Evolutionary conservation across 768 basidiomycete genomes (phyloP), one percentile per base, ranked within the genome.

Genomic region (Coprinopsis strossmayeri): DNA sequence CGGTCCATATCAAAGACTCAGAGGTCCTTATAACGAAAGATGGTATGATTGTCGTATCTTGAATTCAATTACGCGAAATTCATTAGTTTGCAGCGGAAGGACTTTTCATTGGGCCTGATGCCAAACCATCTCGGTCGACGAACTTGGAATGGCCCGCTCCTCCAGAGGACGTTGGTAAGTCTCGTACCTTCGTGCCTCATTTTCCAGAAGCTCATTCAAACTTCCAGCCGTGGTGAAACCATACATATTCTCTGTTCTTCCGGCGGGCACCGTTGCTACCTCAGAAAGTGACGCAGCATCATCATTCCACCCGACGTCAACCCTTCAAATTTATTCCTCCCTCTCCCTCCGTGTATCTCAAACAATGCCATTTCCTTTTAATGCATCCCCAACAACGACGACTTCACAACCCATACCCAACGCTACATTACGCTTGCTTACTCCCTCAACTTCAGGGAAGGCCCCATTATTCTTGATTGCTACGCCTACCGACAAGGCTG

Each of bases 1-100:
- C 81, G 9, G 67, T 80, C 1, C 71, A 70, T 12, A 64, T 85
- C 23, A 69, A 67, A 27, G 79, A 83, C 5, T 71, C 69, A 0
- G 87, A 93, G 56, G 76, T 78, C 5, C 64, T 93, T 2, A 76
- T 92, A 28, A 75, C 79, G 1, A 89, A 84, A 65, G 91, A 94
- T 48, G 80, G 91, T 94, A 54, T 61, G 84, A 34, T 41, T 5
- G 34, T 30, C 10, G 24, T 28, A n/a, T n/a, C n/a, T n/a, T n/a
- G n/a, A n/a, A n/a, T n/a, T n/a, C n/a, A n/a, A n/a, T n/a, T n/a
- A n/a, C n/a, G n/a, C n/a, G n/a, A n/a, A n/a, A n/a, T n/a, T n/a
- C n/a, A n/a, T n/a, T n/a, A n/a, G n/a, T n/a, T n/a, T n/a, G n/a
- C 52, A 92, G 91, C 80, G 53, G 76, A 83, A 47, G 89, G 84